phyloP scores from a whole-genome alignment of 768 basidiomycete species.

The Fibroporia radiculosa region DNA sequence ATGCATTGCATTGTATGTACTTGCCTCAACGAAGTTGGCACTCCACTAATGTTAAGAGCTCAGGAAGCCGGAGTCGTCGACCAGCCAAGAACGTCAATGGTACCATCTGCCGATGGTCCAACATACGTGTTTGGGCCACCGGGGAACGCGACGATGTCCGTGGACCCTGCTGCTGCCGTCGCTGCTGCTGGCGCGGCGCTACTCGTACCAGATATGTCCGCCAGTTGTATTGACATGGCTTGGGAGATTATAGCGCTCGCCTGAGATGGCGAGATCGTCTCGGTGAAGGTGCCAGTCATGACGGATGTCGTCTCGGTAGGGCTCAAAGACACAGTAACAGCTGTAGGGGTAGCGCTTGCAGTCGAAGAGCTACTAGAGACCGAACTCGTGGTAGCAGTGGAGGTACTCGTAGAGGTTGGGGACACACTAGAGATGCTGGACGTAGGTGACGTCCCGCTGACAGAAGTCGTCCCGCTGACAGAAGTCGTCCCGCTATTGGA shows the following conservation, averaged over 20 bases:
- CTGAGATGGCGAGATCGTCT: conserved; percentile 13
- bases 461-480: neutral
- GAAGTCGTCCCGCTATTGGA: neutral
- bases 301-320: conserved; percentile 12
- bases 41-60: no score
- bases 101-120: conserved; percentile 35
- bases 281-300: conserved; percentile 17
- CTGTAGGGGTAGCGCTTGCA: conserved; percentile 13
- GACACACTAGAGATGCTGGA: conserved; percentile 13
- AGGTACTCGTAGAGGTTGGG: conserved; percentile 15
- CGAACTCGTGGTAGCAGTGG: conserved; percentile 12
- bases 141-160: conserved; percentile 15
- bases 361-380: conserved; percentile 10
- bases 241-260: conserved; percentile 17
- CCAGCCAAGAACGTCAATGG: conserved; percentile 42
- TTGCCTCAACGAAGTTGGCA: no score
- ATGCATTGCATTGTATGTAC: no score
- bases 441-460: neutral
- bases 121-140: conserved; percentile 33
- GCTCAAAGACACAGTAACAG: neutral
- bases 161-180: conserved; percentile 10
- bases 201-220: conserved; percentile 15
- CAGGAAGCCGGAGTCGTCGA: conserved; percentile 5
- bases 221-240: conserved; percentile 15
- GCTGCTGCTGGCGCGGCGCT: conserved; percentile 13